phyloP scores from a whole-genome alignment of 768 basidiomycete species.

The Thelephora aurantiotincta region DNA sequence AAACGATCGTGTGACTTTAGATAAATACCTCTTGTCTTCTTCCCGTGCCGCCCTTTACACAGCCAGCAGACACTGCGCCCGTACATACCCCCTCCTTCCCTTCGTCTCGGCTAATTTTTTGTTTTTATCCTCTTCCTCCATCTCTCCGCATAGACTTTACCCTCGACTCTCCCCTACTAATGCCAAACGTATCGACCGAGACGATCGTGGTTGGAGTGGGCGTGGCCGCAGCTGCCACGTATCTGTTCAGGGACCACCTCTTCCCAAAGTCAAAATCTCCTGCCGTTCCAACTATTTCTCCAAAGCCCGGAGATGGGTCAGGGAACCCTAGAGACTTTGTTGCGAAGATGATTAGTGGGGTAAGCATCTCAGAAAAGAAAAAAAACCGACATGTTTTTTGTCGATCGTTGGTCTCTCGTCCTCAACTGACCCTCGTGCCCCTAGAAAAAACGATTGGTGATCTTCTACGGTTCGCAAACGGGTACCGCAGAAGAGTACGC shows the following conservation, averaged over 20 bases:
- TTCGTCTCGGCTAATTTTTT: slow-evolving; percentile 6
- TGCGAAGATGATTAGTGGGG: slow-evolving; percentile 85
- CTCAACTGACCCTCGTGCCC: slow-evolving; percentile 5
- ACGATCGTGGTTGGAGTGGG: slow-evolving; percentile 59
- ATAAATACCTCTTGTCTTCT: too few species aligned
- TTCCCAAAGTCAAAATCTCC: slow-evolving; percentile 58
- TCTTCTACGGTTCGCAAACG: slow-evolving; percentile 97
- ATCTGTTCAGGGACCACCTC: slow-evolving; percentile 75
- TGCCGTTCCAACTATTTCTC: slow-evolving; percentile 26
- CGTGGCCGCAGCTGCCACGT: slow-evolving; percentile 59
- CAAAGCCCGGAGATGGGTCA: slow-evolving; percentile 44
- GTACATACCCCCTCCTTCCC: slow-evolving; percentile 3
- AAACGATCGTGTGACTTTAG: too few species aligned
- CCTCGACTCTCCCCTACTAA: slow-evolving; percentile 11
- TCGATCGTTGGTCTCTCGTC: slow-evolving; percentile 1
- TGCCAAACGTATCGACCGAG: slow-evolving; percentile 56
- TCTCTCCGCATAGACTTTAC: background rate
- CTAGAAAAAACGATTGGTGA: slow-evolving; percentile 92
- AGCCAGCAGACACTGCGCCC: too few species aligned
- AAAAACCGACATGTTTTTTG: background rate
- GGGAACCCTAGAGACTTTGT: slow-evolving; percentile 92
- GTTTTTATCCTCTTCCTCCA: slow-evolving; percentile 4
- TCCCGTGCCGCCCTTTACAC: too few species aligned
- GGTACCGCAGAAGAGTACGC: slow-evolving; percentile 98
- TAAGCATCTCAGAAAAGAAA: slow-evolving; percentile 27